Conservation (phyloP, 2,329 filamentous ascomycete species). For the Botryotinia globosa region DNA sequence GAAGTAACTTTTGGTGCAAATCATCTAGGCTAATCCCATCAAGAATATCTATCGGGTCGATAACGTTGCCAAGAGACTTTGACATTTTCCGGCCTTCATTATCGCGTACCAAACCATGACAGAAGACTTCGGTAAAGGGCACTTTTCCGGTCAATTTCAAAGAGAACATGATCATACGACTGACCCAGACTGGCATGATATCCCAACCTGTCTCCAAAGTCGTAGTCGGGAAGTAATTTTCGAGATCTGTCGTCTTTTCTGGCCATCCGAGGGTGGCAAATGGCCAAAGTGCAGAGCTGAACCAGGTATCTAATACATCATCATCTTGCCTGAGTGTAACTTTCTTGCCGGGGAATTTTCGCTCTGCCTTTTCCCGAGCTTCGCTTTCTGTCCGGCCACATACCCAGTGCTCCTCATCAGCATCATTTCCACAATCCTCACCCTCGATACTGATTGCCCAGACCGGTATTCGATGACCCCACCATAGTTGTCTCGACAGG, state of each 20-base stretch:
- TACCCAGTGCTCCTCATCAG: background rate
- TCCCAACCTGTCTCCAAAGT: background rate
- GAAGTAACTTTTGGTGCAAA: background rate
- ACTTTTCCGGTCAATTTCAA: background rate
- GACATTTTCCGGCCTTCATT: background rate
- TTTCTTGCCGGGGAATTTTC: background rate
- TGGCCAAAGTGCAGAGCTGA: background rate
- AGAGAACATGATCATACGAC: background rate
- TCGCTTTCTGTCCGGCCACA: background rate
- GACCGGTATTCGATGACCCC: background rate
- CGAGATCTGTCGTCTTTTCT: background rate
- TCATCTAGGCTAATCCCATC: background rate
- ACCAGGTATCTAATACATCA: background rate
- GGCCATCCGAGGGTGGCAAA: background rate
- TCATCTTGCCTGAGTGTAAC: background rate
- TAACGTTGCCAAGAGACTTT: background rate
- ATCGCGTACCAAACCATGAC: background rate
- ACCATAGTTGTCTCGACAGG: background rate
- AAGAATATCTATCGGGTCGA: background rate
- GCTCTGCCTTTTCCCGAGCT: background rate
- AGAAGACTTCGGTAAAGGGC: background rate
- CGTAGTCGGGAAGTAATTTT: background rate
- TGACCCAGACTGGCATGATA: background rate
- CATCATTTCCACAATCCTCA: background rate
- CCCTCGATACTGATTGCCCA: background rate